Evolutionary conservation across 2,329 filamentous ascomycete genomes (phyloP), one percentile per base, ranked within the genome.

Genomic region (Trichoderma cornu-damae): DNA sequence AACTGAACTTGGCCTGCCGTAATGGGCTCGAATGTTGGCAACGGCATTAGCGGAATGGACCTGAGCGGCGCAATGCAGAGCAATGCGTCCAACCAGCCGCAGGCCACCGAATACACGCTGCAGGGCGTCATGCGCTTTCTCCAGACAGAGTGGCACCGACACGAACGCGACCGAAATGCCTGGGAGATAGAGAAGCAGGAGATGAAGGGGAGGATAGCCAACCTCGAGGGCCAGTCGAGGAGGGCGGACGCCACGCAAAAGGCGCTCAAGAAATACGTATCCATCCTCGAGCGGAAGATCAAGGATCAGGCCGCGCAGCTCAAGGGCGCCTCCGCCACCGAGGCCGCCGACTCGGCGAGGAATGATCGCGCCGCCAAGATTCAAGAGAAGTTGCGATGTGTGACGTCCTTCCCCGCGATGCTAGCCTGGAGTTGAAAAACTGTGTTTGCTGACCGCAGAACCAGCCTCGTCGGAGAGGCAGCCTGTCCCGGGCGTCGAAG

Each of bases 121-220:
- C 82, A 85, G 72, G 82, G 94, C 69, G 94, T 99, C 35, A 99
- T 99, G 94, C 92, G 94, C 73, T 99, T 99, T 72, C 84, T 99
- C 37, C 94, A 99, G 76, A 94, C 94, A 47, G 93, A 99, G 82
- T 99, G 94, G 94, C 94, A 99, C 75, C 88, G 90, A 65, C 93
- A 99, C 73, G 94, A 99, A 75, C 89, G 94, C 74, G 94, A 96
- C 70, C 86, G 94, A 67, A 99, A 99, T 75, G 87, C 91, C 35
- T 99, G 94, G 94, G 94, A 99, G 74, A 99, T 99, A 70, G 94
- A 99, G 75, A 87, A 91, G 69, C 94, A 96, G 67, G 94, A 99
- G 77, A 97, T 99, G 94, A 96, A 96, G 78, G 91, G 90, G 64
- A 87, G 95, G 68, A 96, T 99, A 75, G 93, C 93, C 51, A 88